phyloP scores from a whole-genome alignment of 1,284 basidiomycete species.

The Athelia sp. region DNA sequence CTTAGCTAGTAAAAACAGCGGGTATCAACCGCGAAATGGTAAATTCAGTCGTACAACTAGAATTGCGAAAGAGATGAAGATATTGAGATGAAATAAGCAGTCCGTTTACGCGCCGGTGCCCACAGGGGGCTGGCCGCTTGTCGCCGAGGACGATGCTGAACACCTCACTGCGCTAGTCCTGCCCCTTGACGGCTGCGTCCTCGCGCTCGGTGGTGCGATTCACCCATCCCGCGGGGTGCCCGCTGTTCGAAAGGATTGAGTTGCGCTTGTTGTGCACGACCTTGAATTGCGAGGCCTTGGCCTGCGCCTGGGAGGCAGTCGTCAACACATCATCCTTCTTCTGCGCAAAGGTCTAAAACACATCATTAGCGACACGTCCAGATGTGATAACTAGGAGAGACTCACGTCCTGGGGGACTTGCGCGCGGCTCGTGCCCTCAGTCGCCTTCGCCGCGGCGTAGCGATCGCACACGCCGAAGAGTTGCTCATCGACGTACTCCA shows the following conservation, averaged over 20 bases:
- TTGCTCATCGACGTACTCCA: slow-evolving; percentile 86
- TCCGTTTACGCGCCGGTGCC: too few species aligned
- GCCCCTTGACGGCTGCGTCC: slow-evolving; percentile 40
- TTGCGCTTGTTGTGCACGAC: slow-evolving; percentile 60
- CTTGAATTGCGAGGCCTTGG: slow-evolving; percentile 64
- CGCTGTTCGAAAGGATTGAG: slow-evolving; percentile 56
- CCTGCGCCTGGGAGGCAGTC: slow-evolving; percentile 29
- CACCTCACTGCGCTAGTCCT: slow-evolving; percentile 68
- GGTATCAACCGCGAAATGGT: too few species aligned
- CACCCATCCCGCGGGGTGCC: slow-evolving; percentile 70
- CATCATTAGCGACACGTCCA: slow-evolving; percentile 39
- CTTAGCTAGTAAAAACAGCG: too few species aligned
- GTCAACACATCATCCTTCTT: slow-evolving; percentile 56
- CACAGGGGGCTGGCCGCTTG: too few species aligned
- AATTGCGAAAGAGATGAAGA: too few species aligned
- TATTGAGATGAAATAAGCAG: too few species aligned
- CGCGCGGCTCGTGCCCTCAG: slow-evolving; percentile 43
- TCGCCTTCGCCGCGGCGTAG: slow-evolving; percentile 64
- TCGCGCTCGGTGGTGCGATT: slow-evolving; percentile 60
- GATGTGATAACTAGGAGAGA: slow-evolving; percentile 4
- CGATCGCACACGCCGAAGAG: slow-evolving; percentile 73
- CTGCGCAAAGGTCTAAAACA: too few species aligned
- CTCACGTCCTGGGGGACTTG: slow-evolving; percentile 68
- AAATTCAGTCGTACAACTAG: too few species aligned
- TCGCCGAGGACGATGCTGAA: too few species aligned